A percentile compares a stretch with the other conserved stretches of the same genome.
Conservation (phyloP, 352 stramenopile species). For the Phytophthora sojae region DNA sequence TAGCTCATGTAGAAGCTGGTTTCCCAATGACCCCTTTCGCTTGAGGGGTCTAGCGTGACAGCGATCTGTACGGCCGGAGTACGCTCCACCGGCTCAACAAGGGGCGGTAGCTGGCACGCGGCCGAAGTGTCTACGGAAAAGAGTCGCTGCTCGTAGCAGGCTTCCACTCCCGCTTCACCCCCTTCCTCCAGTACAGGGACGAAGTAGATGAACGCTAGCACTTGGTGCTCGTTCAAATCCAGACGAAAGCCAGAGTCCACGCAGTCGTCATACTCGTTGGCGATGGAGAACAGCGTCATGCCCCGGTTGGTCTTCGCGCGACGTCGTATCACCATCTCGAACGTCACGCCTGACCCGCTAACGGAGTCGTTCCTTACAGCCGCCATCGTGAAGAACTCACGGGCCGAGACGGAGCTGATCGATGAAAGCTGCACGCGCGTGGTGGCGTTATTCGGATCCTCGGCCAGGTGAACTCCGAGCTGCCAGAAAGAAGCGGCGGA, state of each 20-base stretch:
- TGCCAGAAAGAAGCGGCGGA: constrained; percentile 37
- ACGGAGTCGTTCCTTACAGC: constrained; percentile 27
- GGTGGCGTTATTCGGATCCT: constrained; percentile 36
- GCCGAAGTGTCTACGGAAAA: constrained; percentile 42
- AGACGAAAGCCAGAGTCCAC: constrained; percentile 73
- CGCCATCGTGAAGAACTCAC: constrained; percentile 58
- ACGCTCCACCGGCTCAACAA: constrained; percentile 36
- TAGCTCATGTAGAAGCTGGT: constrained; percentile 70
- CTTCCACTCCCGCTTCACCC: constrained; percentile 35
- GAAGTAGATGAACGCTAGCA: constrained; percentile 72
- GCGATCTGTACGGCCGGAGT: constrained; percentile 68
- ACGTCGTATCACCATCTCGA: constrained; percentile 72
- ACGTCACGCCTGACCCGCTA: constrained; percentile 50
- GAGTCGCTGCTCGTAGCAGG: constrained; percentile 64
- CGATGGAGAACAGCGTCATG: constrained; percentile 82
- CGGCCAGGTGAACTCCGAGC: constrained; percentile 51
- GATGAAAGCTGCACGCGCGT: constrained; percentile 64
- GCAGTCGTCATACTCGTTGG: constrained; percentile 68
- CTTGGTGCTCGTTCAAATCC: constrained; percentile 62
- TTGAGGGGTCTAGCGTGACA: constrained; percentile 58
- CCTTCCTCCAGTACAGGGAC: constrained; percentile 50
- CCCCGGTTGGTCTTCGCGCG: constrained; percentile 42
- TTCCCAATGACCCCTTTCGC: constrained; percentile 30
- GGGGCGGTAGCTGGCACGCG: constrained; percentile 45
- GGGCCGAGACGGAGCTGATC: constrained; percentile 49